Percentiles rank a stretch among this genome's conserved stretches.
Conservation (phyloP, 768 basidiomycete genomes). For the Trametes elegans region DNA sequence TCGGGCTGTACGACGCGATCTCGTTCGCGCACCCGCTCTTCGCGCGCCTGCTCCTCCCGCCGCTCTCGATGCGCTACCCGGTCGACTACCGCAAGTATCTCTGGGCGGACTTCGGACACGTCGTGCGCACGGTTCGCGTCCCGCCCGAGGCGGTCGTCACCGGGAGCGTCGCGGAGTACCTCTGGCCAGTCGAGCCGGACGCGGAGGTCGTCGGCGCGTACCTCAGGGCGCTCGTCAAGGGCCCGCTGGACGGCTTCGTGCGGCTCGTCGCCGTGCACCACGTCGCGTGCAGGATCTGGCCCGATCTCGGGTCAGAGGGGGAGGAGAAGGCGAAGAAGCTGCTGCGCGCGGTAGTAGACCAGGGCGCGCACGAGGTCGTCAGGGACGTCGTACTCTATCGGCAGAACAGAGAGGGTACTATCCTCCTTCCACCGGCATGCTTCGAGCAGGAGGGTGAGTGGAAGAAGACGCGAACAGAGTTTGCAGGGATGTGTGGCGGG, state of each 20-base stretch:
- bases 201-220: slow-evolving; percentile 62
- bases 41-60: slow-evolving; percentile 69
- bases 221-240: slow-evolving; percentile 48
- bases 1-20: slow-evolving; percentile 86
- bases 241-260: slow-evolving; percentile 53
- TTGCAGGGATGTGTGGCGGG: slow-evolving; percentile 24
- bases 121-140: slow-evolving; percentile 58
- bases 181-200: slow-evolving; percentile 71
- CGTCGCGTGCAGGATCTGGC: slow-evolving; percentile 73
- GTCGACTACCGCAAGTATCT: slow-evolving; percentile 80
- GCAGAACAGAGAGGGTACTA: slow-evolving; percentile 39
- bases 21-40: slow-evolving; percentile 85
- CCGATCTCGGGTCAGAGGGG: slow-evolving; percentile 42
- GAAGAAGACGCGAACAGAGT: slow-evolving; percentile 22
- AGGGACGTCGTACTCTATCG: slow-evolving; percentile 57
- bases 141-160: slow-evolving; percentile 51
- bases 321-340: slow-evolving; percentile 42
- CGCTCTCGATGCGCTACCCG: slow-evolving; percentile 73
- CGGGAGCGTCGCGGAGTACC: slow-evolving; percentile 53
- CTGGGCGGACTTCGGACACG: slow-evolving; percentile 77
- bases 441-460: slow-evolving; percentile 34
- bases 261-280: slow-evolving; percentile 75
- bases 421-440: slow-evolving; percentile 50
- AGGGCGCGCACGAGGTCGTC: slow-evolving; percentile 47
- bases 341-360: slow-evolving; percentile 48